A percentile compares a stretch with the other conserved stretches of the same genome.
Conservation (phyloP, 2,329 filamentous ascomycete genomes). For the Myriosclerotinia curreyana region DNA sequence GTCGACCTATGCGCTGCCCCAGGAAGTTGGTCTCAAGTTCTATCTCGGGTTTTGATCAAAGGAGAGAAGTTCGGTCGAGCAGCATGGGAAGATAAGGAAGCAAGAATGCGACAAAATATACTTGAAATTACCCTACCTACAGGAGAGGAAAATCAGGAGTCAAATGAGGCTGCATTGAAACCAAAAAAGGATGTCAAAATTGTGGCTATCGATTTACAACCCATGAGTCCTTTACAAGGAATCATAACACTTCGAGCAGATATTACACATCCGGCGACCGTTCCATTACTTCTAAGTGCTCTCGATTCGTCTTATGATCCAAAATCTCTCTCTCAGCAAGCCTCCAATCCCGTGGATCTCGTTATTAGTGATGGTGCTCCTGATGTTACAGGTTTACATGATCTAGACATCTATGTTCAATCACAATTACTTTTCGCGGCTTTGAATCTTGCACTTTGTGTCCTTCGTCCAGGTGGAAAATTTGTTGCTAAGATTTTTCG, state of each 20-base stretch:
- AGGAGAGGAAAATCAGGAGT: slow-evolving; percentile 35
- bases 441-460: slow-evolving; percentile 87
- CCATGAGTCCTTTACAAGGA: slow-evolving; percentile 88
- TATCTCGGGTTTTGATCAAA: slow-evolving; percentile 89
- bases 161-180: slow-evolving; percentile 30
- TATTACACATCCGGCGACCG: slow-evolving; percentile 94
- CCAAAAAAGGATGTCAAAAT: slow-evolving; percentile 79
- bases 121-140: slow-evolving; percentile 40
- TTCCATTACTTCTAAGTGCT: slow-evolving; percentile 81
- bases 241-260: slow-evolving; percentile 91
- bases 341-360: slow-evolving; percentile 79
- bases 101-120: slow-evolving; percentile 60
- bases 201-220: slow-evolving; percentile 91
- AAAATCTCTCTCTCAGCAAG: slow-evolving; percentile 47
- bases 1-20: slow-evolving; percentile 95
- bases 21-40: slow-evolving; percentile 94
- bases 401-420: slow-evolving; percentile 97
- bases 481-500: slow-evolving; percentile 99
- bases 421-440: slow-evolving; percentile 92
- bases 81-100: slow-evolving; percentile 83
- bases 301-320: slow-evolving; percentile 69
- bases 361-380: slow-evolving; percentile 94
- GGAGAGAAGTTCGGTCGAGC: slow-evolving; percentile 84
- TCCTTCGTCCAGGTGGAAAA: slow-evolving; percentile 86
- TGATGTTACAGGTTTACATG: slow-evolving; percentile 93